Evolutionary conservation across 306 rosid species (phyloP), one percentile per base, ranked within the genome.

Genomic region (Sophora flavescens): DNA sequence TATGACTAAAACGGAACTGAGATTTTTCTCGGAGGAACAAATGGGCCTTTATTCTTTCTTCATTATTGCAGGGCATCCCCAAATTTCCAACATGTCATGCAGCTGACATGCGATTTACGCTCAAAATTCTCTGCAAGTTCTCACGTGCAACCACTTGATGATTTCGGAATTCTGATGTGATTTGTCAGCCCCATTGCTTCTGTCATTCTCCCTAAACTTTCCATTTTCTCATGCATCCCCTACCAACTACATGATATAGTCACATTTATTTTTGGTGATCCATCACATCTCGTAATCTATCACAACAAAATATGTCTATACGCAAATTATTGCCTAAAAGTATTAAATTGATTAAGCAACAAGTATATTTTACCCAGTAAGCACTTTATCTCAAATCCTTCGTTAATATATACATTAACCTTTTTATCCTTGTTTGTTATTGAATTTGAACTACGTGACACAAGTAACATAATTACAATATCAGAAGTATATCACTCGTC

Each of bases 191-290:
- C 48, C 39, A 14, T 42, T 76, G 57, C 58, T 63, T 16, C 5
- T 54, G 48, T 54, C 41, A 47, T 56, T 41, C 28, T 65, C 42
- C 30, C 0, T 6, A 54, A 42, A 77, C 68, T 77, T 68, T 76
- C 59, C 22, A 50, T 56, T 66, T 68, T 28, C 5, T 47, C 79
- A 50, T 75, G 64, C 79, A 75, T 30, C 79, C 51, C 44, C 45
- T 62, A 41, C 70, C 70, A 54, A 60, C 52, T 65, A 58, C 57
- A 59, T 30, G 17, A 47, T 47, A 28, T 14, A 30, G 14, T 38
- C 39, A 54, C 41, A 0, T 36, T 54, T 70, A 0, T 53, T 35
- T 54, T 36, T 35, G 76, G 50, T 71, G 64, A 35, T 54, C 76
- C 53, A 39, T 71, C 76, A 54, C 9, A 38, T 54, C 76, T 18